Evolutionary conservation across 371 early-diverging fungal genomes (phyloP), one percentile per base, ranked within the genome.

Genomic region (Lichtheimia ramosa): DNA sequence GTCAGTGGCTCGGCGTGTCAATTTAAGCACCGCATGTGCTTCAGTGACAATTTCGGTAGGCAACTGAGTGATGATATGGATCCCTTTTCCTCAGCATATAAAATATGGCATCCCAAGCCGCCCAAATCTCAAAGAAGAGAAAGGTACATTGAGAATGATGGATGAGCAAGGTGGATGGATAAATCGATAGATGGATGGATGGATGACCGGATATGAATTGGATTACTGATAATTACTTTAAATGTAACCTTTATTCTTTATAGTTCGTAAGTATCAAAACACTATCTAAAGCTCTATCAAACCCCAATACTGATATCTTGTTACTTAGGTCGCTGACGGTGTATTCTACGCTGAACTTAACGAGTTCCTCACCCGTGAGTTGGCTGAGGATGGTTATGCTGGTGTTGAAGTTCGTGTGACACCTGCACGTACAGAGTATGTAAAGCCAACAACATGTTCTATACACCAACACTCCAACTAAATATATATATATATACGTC

Each of bases 281-380:
- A 28, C 42, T 43, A 23, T 43, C 15, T 50, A 14, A 14, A 24
- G 16, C 3, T 27, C 3, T 28, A 20, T 25, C 14, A 6, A 16
- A 18, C n/a, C n/a, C 21, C 28, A 20, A 39, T 40, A 15, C 34
- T 18, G 5, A 46, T n/a, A 43, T 48, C 43, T 13, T 12, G 15
- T 16, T 16, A 4, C 18, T 43, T 49, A 67, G 89, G 77, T 77
- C 68, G 97, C 96, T 83, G 99, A 98, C 85, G 99, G 99, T 90
- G 97, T 98, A 57, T 97, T 98, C 92, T 96, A 94, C 87, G 97
- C 99, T 77, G 99, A 98, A 85, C 89, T 98, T 74, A 97, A 98
- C 90, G 96, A 96, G 84, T 96, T 96, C 89, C 91, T 98, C 83
- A 91, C 92, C 73, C 96, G 96, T 75, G 90, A 94, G 83, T 81